Evolutionary conservation across 1,284 basidiomycete species (phyloP), one percentile per base, ranked within the genome.

Genomic region (Cystobasidium sp.): DNA sequence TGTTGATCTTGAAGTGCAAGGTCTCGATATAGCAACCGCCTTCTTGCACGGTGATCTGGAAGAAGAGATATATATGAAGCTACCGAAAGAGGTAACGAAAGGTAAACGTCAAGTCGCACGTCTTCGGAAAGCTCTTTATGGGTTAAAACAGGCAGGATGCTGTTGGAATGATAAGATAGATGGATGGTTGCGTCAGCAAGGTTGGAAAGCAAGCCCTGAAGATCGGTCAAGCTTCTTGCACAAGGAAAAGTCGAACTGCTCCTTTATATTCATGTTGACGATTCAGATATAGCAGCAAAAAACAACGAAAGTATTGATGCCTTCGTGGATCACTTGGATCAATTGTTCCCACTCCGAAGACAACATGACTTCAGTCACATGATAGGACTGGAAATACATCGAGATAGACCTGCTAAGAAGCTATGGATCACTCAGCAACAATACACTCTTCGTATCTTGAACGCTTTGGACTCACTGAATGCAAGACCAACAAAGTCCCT

Each of bases 371-470:
- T 68, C 31, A 47, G 55, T n/a, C 68, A 77, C 41, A 64, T 78
- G 2, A 55, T 77, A 1, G 70, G 77, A 3, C n/a, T 77, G 12
- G 49, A 77, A 46, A 47, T 78, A 46, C 12, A 43, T 44, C 52
- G 69, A 6, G 46, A 58, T 66, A 9, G 59, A 43, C n/a, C 39
- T n/a, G 37, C 75, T 37, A 31, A 56, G 68, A 70, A 18, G 76
- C 77, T 20, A 70, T 79, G 4, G 78, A 82, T 68, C 69, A 78
- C 37, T 78, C 77, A 76, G 81, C 84, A 6, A 83, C 83, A 80
- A 47, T 77, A 22, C 76, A 86, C 85, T 73, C 72, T 79, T n/a
- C n/a, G n/a, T n/a, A n/a, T n/a, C n/a, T n/a, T n/a, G n/a, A n/a
- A n/a, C n/a, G n/a, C n/a, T n/a, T n/a, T n/a, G n/a, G n/a, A n/a